These are phyloP conservation scores for Penicillium pulvis DNA, from an alignment of 495 filamentous ascomycete genomes.

Conservation along the genomic window DNA sequence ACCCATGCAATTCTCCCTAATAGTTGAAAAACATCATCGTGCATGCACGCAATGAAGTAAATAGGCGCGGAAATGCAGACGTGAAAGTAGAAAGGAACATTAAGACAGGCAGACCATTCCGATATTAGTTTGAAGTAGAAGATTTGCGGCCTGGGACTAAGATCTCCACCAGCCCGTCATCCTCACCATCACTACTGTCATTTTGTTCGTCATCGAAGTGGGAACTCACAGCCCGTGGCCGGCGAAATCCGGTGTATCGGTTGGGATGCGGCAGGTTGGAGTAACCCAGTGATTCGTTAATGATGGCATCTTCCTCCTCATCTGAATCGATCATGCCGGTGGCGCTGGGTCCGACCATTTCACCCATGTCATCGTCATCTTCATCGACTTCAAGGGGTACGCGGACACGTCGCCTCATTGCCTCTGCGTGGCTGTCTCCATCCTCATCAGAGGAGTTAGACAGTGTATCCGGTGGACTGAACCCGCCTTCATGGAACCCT, in stretches of 20 bases:
- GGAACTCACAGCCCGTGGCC: constrained; percentile 36
- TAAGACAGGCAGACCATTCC: constrained; percentile 3
- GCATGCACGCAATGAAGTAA: constrained; percentile 7
- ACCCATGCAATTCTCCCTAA: constrained; percentile 10
- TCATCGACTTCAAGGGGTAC: constrained; percentile 51
- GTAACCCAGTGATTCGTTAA: constrained; percentile 50
- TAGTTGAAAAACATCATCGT: constrained; percentile 5
- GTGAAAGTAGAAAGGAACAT: constrained; percentile 18
- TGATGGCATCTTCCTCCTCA: constrained; percentile 52
- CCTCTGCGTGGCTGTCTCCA: constrained; percentile 36
- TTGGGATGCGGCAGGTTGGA: constrained; percentile 38
- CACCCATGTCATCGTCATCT: constrained; percentile 53
- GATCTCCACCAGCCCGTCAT: constrained; percentile 53
- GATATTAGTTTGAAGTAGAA: constrained; percentile 28
- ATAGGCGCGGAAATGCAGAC: constrained; percentile 10
- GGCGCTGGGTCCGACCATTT: constrained; percentile 49
- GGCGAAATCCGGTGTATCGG: constrained; percentile 39
- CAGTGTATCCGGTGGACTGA: constrained; percentile 46
- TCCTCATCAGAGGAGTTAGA: constrained; percentile 48
- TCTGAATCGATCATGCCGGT: constrained; percentile 46
- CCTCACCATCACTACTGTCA: constrained; percentile 51
- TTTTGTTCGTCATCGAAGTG: constrained; percentile 46
- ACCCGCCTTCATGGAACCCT: constrained; percentile 43
- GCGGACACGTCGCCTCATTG: constrained; percentile 40
- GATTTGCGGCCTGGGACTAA: constrained; percentile 46